Evolutionary conservation across 2,329 filamentous ascomycete genomes (phyloP).

Genomic region (Phialemoniopsis sp.): DNA sequence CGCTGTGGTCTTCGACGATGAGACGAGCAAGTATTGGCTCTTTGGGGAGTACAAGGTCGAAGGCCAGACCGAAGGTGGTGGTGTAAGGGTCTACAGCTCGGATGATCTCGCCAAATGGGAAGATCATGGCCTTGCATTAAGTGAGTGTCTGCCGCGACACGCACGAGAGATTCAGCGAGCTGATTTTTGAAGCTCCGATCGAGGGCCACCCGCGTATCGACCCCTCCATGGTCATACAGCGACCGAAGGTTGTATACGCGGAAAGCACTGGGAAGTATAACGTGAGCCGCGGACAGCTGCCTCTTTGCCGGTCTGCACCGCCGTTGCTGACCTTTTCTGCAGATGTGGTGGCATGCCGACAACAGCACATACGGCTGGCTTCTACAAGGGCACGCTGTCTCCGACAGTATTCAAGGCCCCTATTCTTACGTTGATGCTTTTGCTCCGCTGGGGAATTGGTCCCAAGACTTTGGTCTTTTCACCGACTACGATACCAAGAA

Average conservation of each 20-base stretch:
- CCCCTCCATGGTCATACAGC: constrained; percentile 52
- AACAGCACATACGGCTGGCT: constrained; percentile 50
- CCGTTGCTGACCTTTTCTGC: too few relatives aligned
- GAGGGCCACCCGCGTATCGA: constrained; percentile 51
- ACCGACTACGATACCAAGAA: constrained; percentile 51
- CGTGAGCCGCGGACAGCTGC: too few relatives aligned
- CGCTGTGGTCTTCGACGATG: constrained; percentile 45
- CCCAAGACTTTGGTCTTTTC: constrained; percentile 54
- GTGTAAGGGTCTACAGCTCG: constrained; percentile 57
- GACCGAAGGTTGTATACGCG: constrained; percentile 59
- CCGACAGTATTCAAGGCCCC: constrained; percentile 43
- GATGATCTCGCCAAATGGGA: constrained; percentile 57
- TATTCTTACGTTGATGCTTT: constrained; percentile 48
- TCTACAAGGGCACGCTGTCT: constrained; percentile 47
- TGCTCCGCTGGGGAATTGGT: constrained; percentile 53
- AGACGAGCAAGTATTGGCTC: constrained; percentile 52
- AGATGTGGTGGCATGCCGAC: constrained; percentile 51
- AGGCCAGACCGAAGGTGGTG: constrained; percentile 54
- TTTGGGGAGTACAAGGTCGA: constrained; percentile 60
- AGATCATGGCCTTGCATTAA: constrained; percentile 50
- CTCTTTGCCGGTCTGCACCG: neutral
- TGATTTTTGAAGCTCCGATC: constrained; percentile 35
- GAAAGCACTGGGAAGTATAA: constrained; percentile 50
- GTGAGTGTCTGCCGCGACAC: too few relatives aligned
- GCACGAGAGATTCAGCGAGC: too few relatives aligned